Evolutionary conservation across 768 basidiomycete genomes (phyloP), one percentile per base, ranked within the genome.

Genomic region (Pisolithus sp.): DNA sequence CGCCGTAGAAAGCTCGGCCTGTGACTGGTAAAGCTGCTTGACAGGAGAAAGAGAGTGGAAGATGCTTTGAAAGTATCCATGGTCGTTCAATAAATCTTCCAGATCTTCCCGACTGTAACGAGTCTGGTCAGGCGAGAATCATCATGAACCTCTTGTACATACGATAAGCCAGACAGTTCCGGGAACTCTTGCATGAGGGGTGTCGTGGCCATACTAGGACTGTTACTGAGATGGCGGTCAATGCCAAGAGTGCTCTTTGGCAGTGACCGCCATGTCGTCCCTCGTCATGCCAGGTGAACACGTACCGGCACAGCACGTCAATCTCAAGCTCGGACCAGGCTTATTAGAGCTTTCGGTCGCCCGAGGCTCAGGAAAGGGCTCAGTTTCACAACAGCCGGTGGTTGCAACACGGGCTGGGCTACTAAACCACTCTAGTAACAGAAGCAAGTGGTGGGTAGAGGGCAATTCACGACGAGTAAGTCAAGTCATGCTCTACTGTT

Each of bases 391-490:
- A 76, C 53, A 61, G 26, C 49, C 64, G n/a, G 65, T 76, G 51
- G 68, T 78, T 42, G 76, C 85, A 6, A 89, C 88, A 2, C 81
- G 82, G 46, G 82, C 87, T 24, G 90, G 90, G 0, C 69, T 75
- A 21, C 71, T 92, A 34, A 74, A 83, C 50, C 85, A 85, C 60
- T 84, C 85, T 17, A 64, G 78, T 20, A 90, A 89, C 64, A 75
- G 80, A 49, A 85, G 81, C 59, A 84, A 81, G 65, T 88, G 87
- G 79, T 97, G 92, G 92, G 76, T 97, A 8, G 94, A 98, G 59
- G 78, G 79, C 52, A 90, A 89, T 62, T 82, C 88, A 38, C 78
- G 84, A 62, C 83, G 94, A 61, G 94, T 95, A 59, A 63, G 89
- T 53, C 42, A n/a, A 42, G 34, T 3, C 34, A 34, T 34, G 12